A percentile compares a stretch with the other conserved stretches of the same genome.
Evolutionary conservation across 1,284 basidiomycete genomes (phyloP).

Genomic region (Fomitopsis pinicola): DNA sequence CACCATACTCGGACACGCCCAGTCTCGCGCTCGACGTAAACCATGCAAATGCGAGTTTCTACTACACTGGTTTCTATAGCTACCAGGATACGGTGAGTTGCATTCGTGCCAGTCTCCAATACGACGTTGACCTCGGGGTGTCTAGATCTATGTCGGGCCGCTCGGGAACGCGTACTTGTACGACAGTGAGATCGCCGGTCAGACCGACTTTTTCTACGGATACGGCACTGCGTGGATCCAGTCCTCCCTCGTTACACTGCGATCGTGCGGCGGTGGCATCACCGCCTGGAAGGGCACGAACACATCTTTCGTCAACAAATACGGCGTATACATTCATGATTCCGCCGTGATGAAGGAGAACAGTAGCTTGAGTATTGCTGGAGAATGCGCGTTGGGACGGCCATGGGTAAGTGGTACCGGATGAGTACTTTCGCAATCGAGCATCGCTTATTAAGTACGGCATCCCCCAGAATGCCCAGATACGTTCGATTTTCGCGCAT

Average conservation of each 20-base stretch:
- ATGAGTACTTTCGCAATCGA: neutral
- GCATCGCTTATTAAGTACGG: neutral
- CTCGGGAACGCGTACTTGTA: constrained; percentile 3
- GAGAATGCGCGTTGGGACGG: constrained; percentile 2
- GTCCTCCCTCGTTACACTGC: constrained; percentile 1
- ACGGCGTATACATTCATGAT: constrained; percentile 6
- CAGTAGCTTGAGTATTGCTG: neutral
- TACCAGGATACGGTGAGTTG: constrained; percentile 3
- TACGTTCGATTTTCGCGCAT: constrained; percentile 1
- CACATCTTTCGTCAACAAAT: constrained; percentile 5
- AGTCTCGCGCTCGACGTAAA: constrained; percentile 2
- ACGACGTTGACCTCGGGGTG: neutral
- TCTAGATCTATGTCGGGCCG: constrained; percentile 1
- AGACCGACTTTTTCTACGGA: constrained; percentile 7
- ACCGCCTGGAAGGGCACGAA: constrained; percentile 8
- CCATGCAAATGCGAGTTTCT: constrained; percentile 4
- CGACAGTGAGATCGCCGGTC: constrained; percentile 2
- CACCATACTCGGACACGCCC: constrained; percentile 4
- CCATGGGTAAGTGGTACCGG: constrained; percentile 1
- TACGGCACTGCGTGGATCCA: constrained; percentile 5
- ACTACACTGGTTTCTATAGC: constrained; percentile 5
- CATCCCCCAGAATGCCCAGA: neutral
- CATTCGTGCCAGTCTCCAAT: neutral
- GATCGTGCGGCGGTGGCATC: constrained; percentile 3
- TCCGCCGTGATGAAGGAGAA: constrained; percentile 1